These are phyloP conservation scores for Dothistroma pini DNA, from an alignment of 2,329 filamentous ascomycete genomes.

Conservation along the genomic window DNA sequence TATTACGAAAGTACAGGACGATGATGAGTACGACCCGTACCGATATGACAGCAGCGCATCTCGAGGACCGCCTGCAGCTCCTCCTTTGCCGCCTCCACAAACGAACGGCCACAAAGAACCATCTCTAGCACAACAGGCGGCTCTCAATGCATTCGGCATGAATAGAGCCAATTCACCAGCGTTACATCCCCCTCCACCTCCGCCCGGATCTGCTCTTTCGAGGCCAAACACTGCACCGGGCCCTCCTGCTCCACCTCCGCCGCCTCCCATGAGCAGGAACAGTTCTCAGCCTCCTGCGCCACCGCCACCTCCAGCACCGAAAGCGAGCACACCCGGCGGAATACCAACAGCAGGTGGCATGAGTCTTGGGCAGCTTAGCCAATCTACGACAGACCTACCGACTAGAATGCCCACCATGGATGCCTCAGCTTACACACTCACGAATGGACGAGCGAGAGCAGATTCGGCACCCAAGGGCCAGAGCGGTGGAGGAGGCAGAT, in stretches of 20 bases:
- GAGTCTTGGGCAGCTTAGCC: constrained; percentile 14
- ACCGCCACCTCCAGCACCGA: constrained; percentile 27
- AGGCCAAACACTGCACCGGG: constrained; percentile 30
- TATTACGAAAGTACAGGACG: constrained; percentile 17
- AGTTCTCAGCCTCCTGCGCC: constrained; percentile 34
- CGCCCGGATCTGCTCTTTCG: constrained; percentile 35
- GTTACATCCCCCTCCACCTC: constrained; percentile 40
- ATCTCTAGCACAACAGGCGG: constrained; percentile 57
- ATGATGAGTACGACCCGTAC: constrained; percentile 25
- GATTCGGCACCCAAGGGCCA: constrained; percentile 18
- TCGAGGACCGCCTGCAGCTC: constrained; percentile 52
- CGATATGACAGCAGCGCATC: constrained; percentile 11
- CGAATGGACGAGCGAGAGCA: constrained; percentile 36
- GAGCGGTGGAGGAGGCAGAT: constrained; percentile 23
- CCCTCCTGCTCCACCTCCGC: constrained; percentile 39
- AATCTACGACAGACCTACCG: constrained; percentile 4
- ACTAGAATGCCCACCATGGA: constrained; percentile 22
- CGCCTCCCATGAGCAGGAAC: constrained; percentile 35
- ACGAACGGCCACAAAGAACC: constrained; percentile 38
- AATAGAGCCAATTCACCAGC: constrained; percentile 37
- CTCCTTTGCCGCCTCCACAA: constrained; percentile 45
- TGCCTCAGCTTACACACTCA: constrained; percentile 36
- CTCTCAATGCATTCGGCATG: constrained; percentile 51
- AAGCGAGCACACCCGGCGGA: constrained; percentile 27
- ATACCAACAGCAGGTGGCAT: constrained; percentile 31